phyloP scores from a whole-genome alignment of 2,329 filamentous ascomycete species.

The Aureobasidium pullulans region DNA sequence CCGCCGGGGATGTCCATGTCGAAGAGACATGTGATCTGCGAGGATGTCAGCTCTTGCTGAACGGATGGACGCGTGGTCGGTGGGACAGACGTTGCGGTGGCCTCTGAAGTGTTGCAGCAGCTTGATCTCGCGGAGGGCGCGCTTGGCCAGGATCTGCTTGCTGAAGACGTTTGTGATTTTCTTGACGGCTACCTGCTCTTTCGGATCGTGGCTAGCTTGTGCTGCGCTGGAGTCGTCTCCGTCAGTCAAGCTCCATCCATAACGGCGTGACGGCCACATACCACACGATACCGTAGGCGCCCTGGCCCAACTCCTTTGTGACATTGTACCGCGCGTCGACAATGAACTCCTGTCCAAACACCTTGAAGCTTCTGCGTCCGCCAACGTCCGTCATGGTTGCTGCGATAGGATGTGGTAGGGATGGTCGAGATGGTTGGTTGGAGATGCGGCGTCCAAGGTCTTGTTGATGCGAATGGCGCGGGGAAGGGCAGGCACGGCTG shows the following conservation, averaged over 20 bases:
- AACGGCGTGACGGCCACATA: constrained; percentile 36
- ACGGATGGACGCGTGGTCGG: neutral
- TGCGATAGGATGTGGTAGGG: neutral
- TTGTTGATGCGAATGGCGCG: constrained; percentile 1
- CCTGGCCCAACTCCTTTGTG: constrained; percentile 96
- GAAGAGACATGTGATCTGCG: constrained; percentile 92
- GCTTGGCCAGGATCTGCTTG: constrained; percentile 99
- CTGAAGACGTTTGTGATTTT: constrained; percentile 99
- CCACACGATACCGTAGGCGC: constrained; percentile 98
- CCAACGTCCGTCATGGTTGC: constrained; percentile 50
- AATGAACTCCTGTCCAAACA: constrained; percentile 99
- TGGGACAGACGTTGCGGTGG: constrained; percentile 15
- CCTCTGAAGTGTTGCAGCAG: constrained; percentile 90
- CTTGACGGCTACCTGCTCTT: constrained; percentile 95
- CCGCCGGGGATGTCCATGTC: constrained; percentile 94
- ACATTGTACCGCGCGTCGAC: constrained; percentile 98
- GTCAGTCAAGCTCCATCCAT: neutral
- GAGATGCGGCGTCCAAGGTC: neutral
- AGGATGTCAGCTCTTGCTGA: constrained; percentile 4
- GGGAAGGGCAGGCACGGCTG: neutral
- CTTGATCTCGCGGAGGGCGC: constrained; percentile 96
- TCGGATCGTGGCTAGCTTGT: constrained; percentile 72
- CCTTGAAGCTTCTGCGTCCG: constrained; percentile 91
- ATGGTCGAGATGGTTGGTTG: neutral
- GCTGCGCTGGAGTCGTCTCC: constrained; percentile 60